phyloP scores from a whole-genome alignment of 2,329 filamentous ascomycete species.

The Talaromyces rugulosus region DNA sequence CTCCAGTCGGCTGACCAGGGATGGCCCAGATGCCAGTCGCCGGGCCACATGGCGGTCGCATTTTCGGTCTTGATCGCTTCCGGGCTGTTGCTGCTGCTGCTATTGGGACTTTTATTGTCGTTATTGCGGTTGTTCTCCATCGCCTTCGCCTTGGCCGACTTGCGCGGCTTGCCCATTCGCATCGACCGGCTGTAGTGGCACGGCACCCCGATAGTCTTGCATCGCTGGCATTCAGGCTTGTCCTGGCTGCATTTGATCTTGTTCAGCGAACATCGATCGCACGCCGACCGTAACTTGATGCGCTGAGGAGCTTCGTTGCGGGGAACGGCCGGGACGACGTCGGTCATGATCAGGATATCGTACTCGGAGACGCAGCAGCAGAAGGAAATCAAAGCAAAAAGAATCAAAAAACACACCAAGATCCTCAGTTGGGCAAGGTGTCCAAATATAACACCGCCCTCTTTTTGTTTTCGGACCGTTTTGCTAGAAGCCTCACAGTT shows the following conservation, averaged over 20 bases:
- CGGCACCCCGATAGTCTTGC: constrained; percentile 12
- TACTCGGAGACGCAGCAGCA: background rate
- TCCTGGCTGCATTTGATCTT: constrained; percentile 16
- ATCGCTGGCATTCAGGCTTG: constrained; percentile 14
- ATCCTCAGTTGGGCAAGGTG: background rate
- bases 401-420: background rate
- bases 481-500: background rate
- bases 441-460: background rate
- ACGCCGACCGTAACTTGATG: constrained; percentile 13
- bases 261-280: constrained; percentile 14
- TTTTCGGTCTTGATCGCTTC: background rate
- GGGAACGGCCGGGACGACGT: background rate
- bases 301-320: constrained; percentile 3
- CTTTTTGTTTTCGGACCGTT: background rate
- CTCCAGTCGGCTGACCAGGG: constrained; percentile 11
- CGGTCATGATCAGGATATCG: background rate
- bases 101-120: background rate
- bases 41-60: background rate
- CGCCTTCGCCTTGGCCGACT: constrained; percentile 12
- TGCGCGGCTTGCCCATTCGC: constrained; percentile 14
- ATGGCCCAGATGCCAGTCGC: background rate
- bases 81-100: background rate
- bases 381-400: background rate
- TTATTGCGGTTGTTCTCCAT: background rate
- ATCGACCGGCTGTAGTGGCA: constrained; percentile 16